These are phyloP conservation scores for Fusarium pseudocircinatum DNA, from an alignment of 2,329 filamentous ascomycete genomes.

Conservation along the genomic window DNA sequence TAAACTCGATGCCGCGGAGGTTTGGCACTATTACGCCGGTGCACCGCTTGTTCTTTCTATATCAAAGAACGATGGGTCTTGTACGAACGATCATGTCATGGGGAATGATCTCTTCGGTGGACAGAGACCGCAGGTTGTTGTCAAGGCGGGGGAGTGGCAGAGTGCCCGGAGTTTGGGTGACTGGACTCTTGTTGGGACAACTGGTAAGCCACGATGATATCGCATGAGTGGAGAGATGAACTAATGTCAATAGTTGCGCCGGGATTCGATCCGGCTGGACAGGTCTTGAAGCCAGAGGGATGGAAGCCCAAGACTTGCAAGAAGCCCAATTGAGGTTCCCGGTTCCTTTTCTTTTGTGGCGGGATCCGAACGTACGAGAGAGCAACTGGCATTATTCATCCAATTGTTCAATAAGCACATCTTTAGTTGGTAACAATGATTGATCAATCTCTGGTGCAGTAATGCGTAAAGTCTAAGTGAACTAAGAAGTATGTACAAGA, in stretches of 20 bases:
- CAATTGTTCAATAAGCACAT: rapidly evolving
- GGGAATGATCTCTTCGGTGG: conserved; percentile 2
- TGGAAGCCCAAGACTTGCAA: conserved; percentile 24
- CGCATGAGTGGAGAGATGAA: not conserved
- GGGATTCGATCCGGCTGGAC: conserved; percentile 8
- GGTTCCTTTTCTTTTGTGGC: too few relatives aligned
- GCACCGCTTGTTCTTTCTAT: conserved; percentile 59
- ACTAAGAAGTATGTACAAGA: not conserved
- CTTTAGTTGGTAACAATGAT: not conserved
- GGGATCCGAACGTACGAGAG: rapidly evolving
- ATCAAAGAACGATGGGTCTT: conserved; percentile 54
- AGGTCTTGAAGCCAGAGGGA: conserved; percentile 12
- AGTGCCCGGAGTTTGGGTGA: conserved; percentile 7
- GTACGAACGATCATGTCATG: conserved; percentile 12
- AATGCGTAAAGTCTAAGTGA: not conserved
- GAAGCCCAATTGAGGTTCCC: not conserved
- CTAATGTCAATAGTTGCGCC: conserved; percentile 18
- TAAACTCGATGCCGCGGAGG: conserved; percentile 57
- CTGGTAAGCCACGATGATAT: not conserved
- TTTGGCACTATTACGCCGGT: conserved; percentile 65
- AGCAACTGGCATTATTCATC: rapidly evolving
- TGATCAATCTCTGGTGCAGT: not conserved
- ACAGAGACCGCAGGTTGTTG: conserved; percentile 23
- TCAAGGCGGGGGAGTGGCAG: conserved; percentile 16
- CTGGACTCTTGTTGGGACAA: conserved; percentile 31